Evolutionary conservation across 805 yeast genomes (phyloP).

Genomic region (Pichia heedii): DNA sequence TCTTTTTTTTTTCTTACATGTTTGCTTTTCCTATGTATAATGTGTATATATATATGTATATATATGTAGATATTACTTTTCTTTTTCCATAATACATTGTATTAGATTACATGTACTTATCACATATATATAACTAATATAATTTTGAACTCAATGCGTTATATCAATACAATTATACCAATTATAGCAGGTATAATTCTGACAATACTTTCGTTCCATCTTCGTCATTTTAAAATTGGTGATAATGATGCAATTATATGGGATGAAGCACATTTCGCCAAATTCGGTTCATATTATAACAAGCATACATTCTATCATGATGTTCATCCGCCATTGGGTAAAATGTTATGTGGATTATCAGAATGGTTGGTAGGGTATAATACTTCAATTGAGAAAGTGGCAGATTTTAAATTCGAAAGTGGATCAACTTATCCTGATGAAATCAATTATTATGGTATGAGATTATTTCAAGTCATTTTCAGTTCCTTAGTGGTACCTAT

Average conservation of each 20-base stretch:
- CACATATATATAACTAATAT: not conserved
- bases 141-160: not conserved
- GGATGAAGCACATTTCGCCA: conserved; percentile 94
- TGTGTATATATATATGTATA: too few species aligned
- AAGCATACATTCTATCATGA: conserved; percentile 88
- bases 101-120: too few species aligned
- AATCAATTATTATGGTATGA: conserved; percentile 54
- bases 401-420: conserved; percentile 57
- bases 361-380: conserved; percentile 46
- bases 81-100: too few species aligned
- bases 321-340: conserved; percentile 96
- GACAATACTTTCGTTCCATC: conserved; percentile 39
- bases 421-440: conserved; percentile 58
- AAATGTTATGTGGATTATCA: conserved; percentile 81
- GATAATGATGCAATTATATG: conserved; percentile 57
- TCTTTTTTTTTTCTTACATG: too few species aligned
- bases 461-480: conserved; percentile 62
- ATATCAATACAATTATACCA: conserved; percentile 28
- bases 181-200: conserved; percentile 30
- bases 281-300: conserved; percentile 86
- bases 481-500: conserved; percentile 60
- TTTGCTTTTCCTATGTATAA: too few species aligned
- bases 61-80: too few species aligned
- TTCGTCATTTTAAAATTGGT: conserved; percentile 53
- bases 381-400: conserved; percentile 29